Evolutionary conservation across 768 basidiomycete species (phyloP).

Genomic region (Phaffia australis): DNA sequence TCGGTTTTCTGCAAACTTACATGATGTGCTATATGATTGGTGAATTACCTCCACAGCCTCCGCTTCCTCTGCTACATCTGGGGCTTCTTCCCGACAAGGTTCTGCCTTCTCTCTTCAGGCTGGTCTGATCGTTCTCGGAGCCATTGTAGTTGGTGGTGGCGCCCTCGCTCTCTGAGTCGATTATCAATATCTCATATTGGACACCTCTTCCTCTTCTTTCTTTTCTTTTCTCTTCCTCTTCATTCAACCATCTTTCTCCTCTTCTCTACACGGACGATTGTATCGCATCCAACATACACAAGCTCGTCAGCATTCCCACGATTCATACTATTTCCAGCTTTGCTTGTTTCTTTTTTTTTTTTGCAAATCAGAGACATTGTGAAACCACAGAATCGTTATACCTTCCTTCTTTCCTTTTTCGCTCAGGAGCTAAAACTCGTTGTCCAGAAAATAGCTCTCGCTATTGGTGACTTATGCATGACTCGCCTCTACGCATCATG

Average conservation of each 20-base stretch:
- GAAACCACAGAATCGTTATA: too few species aligned
- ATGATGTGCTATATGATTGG: neutral
- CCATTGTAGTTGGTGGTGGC: conserved; percentile 16
- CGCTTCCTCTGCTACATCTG: neutral
- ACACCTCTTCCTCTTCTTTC: neutral
- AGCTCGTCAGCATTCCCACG: too few species aligned
- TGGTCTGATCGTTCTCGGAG: conserved; percentile 1
- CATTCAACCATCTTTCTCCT: neutral
- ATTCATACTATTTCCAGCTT: too few species aligned
- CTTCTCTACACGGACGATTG: neutral
- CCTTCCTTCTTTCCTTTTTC: too few species aligned
- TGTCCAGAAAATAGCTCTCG: too few species aligned
- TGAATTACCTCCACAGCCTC: neutral
- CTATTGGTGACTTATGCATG: too few species aligned
- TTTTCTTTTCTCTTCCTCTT: neutral
- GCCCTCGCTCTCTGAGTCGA: conserved; percentile 10
- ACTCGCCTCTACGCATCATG: too few species aligned
- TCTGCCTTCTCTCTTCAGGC: conserved; percentile 2
- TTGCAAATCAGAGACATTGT: too few species aligned
- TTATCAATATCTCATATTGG: neutral
- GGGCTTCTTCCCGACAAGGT: neutral
- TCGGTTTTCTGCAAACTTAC: neutral
- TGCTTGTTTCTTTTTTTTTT: too few species aligned
- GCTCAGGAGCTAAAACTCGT: too few species aligned
- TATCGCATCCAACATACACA: too few species aligned